Percentiles rank a stretch among this genome's conserved stretches.
Conservation (phyloP, 2,329 filamentous ascomycete genomes). For the Aspergillus pseudoglaucus region DNA sequence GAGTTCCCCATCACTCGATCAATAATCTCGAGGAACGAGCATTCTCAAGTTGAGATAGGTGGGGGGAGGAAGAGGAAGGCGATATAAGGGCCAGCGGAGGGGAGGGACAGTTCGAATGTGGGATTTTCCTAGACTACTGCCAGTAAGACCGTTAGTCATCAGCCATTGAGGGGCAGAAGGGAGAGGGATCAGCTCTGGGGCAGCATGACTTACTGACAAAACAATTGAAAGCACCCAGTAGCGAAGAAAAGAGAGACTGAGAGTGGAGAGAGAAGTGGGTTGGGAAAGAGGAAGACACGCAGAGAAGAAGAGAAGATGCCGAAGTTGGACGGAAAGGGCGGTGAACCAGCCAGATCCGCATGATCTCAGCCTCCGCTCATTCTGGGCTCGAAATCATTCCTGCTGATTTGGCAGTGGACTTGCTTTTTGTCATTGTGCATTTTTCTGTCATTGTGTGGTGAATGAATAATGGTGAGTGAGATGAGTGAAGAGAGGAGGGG, state of each 20-base stretch:
- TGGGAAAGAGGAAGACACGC: constrained; percentile 10
- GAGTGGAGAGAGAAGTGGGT: constrained; percentile 11
- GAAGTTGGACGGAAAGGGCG: constrained; percentile 16
- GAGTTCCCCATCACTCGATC: constrained; percentile 29
- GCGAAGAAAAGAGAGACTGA: neutral
- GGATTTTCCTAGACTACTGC: constrained; percentile 1
- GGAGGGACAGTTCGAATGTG: constrained; percentile 2
- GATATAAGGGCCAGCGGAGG: neutral
- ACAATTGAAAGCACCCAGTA: neutral
- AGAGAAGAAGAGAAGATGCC: neutral
- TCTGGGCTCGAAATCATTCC: neutral
- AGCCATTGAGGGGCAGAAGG: constrained; percentile 1
- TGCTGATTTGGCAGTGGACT: neutral
- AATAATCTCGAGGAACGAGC: constrained; percentile 13
- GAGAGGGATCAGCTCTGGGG: constrained; percentile 1
- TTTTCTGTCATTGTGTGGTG: too few relatives aligned
- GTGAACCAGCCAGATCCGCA: constrained; percentile 17
- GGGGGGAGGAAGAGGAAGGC: constrained; percentile 1
- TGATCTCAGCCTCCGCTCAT: constrained; percentile 19
- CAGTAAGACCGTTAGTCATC: too few relatives aligned
- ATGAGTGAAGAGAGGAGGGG: neutral
- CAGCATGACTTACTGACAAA: too few relatives aligned
- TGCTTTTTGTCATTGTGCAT: neutral
- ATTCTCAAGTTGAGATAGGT: constrained; percentile 16
- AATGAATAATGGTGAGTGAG: neutral